Conservation (phyloP, 139 green algal genomes). For the Chlorella vulgaris region DNA sequence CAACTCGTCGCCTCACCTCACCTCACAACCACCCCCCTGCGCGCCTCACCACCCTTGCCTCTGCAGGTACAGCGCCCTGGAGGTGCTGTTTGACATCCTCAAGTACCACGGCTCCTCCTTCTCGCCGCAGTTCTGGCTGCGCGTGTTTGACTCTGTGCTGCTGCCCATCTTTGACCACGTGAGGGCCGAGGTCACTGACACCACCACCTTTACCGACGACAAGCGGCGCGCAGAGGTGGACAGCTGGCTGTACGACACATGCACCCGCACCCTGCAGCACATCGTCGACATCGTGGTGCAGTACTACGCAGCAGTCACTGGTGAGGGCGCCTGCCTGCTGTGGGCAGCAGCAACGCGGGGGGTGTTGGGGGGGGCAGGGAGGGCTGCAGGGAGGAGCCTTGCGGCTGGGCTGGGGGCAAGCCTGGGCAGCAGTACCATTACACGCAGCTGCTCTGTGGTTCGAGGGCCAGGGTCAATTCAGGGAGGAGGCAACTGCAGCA, state of each 20-base stretch:
- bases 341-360: background rate
- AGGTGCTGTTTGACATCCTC: constrained; percentile 96
- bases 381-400: no score
- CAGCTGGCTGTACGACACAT: constrained; percentile 97
- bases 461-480: no score
- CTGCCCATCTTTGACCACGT: constrained; percentile 99
- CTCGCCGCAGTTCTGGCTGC: constrained; percentile 88
- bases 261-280: constrained; percentile 94
- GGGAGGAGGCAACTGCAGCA: no score
- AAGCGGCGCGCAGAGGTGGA: constrained; percentile 78
- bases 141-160: constrained; percentile 94
- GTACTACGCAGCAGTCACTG: constrained; percentile 70
- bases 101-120: constrained; percentile 93
- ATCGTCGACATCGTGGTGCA: constrained; percentile 92
- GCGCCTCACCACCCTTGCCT: background rate
- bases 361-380: no score
- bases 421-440: no score
- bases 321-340: background rate
- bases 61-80: constrained; percentile 64
- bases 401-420: no score
- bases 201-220: constrained; percentile 88
- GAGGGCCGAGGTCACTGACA: constrained; percentile 73
- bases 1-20: background rate
- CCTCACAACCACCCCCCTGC: background rate
- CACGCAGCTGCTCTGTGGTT: no score